Conservation (phyloP, 2,329 filamentous ascomycete genomes). For the Ophiostoma quercus region DNA sequence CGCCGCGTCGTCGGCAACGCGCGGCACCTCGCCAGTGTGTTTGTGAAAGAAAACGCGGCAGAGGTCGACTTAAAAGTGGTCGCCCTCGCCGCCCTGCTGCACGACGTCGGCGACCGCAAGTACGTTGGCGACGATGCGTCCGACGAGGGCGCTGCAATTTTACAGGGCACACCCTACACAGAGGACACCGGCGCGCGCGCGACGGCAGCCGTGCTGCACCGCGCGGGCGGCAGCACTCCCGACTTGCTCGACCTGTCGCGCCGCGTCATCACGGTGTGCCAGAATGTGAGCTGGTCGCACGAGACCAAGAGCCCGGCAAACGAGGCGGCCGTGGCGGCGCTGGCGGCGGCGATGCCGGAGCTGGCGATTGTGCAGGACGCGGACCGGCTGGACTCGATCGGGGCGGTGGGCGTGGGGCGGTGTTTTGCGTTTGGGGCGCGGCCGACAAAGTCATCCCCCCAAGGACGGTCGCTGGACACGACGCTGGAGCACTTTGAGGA, state of each 20-base stretch:
- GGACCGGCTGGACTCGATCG: slow-evolving; percentile 85
- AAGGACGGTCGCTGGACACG: slow-evolving; percentile 51
- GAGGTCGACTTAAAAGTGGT: slow-evolving; percentile 50
- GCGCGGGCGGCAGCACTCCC: slow-evolving; percentile 14
- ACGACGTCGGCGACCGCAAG: slow-evolving; percentile 85
- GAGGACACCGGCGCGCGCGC: slow-evolving; percentile 22
- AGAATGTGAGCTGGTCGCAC: slow-evolving; percentile 70
- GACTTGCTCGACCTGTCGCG: slow-evolving; percentile 50
- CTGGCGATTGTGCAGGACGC: slow-evolving; percentile 86
- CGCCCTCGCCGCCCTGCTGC: slow-evolving; percentile 68
- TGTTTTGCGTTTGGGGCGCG: slow-evolving; percentile 68
- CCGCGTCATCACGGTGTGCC: slow-evolving; percentile 45
- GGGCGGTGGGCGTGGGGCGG: slow-evolving; percentile 76
- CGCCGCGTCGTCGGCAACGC: slow-evolving; percentile 71
- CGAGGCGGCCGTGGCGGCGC: slow-evolving; percentile 51
- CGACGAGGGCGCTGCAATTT: not conserved
- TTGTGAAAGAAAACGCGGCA: slow-evolving; percentile 33
- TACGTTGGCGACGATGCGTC: slow-evolving; percentile 56
- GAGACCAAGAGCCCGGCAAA: slow-evolving; percentile 67
- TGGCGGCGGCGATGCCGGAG: slow-evolving; percentile 66
- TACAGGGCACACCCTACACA: slow-evolving; percentile 11
- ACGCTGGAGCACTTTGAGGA: slow-evolving; percentile 71
- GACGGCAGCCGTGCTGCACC: slow-evolving; percentile 23
- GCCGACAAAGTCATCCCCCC: slow-evolving; percentile 44
- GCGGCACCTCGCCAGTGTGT: slow-evolving; percentile 51